Evolutionary conservation across 139 green algal genomes (phyloP).

Genomic region (Deuterostichococcus epilithicus): DNA sequence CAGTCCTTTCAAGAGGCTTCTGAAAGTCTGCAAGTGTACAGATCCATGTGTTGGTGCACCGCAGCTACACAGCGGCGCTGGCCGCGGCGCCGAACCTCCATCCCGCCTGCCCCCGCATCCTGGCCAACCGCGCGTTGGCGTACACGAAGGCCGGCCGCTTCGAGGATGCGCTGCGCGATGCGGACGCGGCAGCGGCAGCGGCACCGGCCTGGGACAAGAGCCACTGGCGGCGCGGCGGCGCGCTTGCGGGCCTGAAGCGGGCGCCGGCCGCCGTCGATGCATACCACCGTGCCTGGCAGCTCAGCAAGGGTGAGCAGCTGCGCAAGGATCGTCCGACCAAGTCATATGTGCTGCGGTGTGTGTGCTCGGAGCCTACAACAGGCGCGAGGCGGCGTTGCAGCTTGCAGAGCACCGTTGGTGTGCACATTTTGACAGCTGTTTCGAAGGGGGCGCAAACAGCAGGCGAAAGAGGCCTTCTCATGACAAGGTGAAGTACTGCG

Average conservation of each 20-base stretch:
- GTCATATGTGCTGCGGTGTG: no score
- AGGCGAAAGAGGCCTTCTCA: no score
- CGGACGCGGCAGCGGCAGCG: slow-evolving; percentile 10
- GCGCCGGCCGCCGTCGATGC: slow-evolving; percentile 24
- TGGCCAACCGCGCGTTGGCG: slow-evolving; percentile 39
- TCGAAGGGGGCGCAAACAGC: no score
- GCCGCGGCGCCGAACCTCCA: slow-evolving; percentile 1
- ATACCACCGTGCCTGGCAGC: slow-evolving; percentile 20
- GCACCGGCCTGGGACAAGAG: slow-evolving; percentile 35
- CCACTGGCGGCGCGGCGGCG: slow-evolving; percentile 31
- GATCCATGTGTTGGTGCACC: neutral
- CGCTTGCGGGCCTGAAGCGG: slow-evolving; percentile 32
- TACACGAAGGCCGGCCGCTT: slow-evolving; percentile 22
- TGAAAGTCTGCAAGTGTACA: neutral
- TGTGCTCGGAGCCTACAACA: no score
- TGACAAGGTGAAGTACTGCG: no score
- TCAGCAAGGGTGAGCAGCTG: slow-evolving; percentile 4
- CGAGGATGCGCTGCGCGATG: slow-evolving; percentile 34
- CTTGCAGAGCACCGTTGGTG: no score
- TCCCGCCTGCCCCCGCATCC: slow-evolving; percentile 6
- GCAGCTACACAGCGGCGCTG: slow-evolving; percentile 33
- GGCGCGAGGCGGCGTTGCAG: no score
- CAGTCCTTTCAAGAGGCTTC: neutral
- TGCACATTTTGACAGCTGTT: no score
- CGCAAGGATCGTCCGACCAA: neutral